Evolutionary conservation across 139 green algal species (phyloP).

Genomic region (Haematococcus lacustris): DNA sequence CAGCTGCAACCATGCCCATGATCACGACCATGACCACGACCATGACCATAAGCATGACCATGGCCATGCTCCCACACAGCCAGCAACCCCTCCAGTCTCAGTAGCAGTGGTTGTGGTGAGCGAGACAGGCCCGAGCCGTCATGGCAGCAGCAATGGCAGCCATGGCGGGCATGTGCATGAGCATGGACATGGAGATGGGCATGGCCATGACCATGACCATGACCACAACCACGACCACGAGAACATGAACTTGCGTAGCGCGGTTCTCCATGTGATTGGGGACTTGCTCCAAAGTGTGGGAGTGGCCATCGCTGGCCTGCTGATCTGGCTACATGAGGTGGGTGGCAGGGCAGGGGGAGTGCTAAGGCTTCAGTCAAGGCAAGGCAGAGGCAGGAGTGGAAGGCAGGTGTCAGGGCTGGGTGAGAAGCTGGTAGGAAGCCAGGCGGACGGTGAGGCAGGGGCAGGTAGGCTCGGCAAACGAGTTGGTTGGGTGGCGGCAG

Average conservation of each 20-base stretch:
- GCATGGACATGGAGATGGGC: constrained; percentile 17
- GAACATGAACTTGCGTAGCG: constrained; percentile 67
- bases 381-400: too few species aligned
- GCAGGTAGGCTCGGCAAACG: too few species aligned
- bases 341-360: not conserved
- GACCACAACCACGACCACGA: not conserved
- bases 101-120: not conserved
- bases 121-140: too few species aligned
- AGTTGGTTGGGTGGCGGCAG: too few species aligned
- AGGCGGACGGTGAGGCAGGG: too few species aligned
- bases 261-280: constrained; percentile 85
- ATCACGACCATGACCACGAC: too few species aligned
- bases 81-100: not conserved
- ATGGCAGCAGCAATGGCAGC: not conserved
- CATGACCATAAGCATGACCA: too few species aligned
- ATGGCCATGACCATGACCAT: constrained; percentile 14
- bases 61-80: too few species aligned
- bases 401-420: too few species aligned
- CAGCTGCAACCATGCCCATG: too few species aligned
- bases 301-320: constrained; percentile 68
- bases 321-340: constrained; percentile 84
- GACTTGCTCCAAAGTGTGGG: constrained; percentile 88
- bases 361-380: too few species aligned
- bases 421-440: too few species aligned
- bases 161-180: constrained; percentile 15